Percentiles rank a stretch among this genome's conserved stretches.
phyloP scores from a whole-genome alignment of 805 yeast genomes.

The Ogataea glucozyma region DNA sequence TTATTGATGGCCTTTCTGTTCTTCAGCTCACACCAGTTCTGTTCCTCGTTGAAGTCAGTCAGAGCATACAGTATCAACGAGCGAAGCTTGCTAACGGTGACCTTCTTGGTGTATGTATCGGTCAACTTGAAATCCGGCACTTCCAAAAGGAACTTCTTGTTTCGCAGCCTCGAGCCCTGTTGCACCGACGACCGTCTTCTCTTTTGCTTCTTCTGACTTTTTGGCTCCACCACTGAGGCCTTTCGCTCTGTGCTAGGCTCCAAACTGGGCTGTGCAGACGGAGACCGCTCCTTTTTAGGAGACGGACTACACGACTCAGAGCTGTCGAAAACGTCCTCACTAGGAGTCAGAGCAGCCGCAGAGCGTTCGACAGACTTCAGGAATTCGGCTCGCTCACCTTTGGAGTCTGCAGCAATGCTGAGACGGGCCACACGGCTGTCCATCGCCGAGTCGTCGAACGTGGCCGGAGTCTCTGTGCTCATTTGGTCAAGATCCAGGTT shows the following conservation, averaged over 20 bases:
- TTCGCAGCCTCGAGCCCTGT: constrained; percentile 29
- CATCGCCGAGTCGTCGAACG: constrained; percentile 19
- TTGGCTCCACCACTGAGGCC: background rate
- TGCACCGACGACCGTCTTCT: constrained; percentile 44
- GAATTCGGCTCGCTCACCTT: constrained; percentile 20
- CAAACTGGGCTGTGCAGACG: constrained; percentile 7
- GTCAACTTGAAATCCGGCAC: constrained; percentile 25
- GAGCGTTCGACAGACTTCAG: constrained; percentile 12
- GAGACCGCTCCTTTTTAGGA: constrained; percentile 33
- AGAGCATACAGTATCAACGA: constrained; percentile 46
- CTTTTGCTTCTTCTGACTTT: constrained; percentile 16
- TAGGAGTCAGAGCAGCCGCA: background rate
- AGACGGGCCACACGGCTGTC: constrained; percentile 32
- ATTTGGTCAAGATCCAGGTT: background rate
- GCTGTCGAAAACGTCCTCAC: constrained; percentile 7
- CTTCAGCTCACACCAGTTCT: constrained; percentile 50
- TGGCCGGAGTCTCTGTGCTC: constrained; percentile 6
- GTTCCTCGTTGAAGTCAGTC: constrained; percentile 42
- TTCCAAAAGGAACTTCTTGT: constrained; percentile 36
- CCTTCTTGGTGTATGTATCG: constrained; percentile 24
- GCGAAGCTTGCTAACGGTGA: constrained; percentile 44
- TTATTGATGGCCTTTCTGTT: constrained; percentile 52
- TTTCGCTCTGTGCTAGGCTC: constrained; percentile 2
- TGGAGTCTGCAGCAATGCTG: constrained; percentile 28
- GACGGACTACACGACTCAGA: constrained; percentile 9